Conservation (phyloP, 805 yeast species). For the Sugiyamaella marilandica region DNA sequence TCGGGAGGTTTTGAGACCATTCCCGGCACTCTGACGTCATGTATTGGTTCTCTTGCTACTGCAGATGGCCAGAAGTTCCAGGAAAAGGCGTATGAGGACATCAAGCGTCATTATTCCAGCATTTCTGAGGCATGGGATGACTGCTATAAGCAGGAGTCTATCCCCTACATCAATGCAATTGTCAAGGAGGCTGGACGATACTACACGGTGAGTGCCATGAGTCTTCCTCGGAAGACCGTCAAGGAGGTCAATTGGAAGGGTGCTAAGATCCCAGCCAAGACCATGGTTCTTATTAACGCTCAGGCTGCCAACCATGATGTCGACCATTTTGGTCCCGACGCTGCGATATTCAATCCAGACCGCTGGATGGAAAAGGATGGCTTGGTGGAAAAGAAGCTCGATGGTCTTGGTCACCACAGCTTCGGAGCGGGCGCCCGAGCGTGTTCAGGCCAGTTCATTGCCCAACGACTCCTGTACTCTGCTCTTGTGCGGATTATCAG, state of each 20-base stretch:
- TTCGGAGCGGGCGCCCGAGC: constrained; percentile 59
- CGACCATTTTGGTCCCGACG: constrained; percentile 25
- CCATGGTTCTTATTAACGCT: constrained; percentile 60
- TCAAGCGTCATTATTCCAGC: constrained; percentile 34
- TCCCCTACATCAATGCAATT: constrained; percentile 54
- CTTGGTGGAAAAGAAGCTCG: constrained; percentile 18
- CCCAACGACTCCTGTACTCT: constrained; percentile 55
- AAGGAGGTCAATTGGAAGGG: constrained; percentile 41
- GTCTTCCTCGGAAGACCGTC: constrained; percentile 60
- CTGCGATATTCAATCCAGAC: constrained; percentile 29
- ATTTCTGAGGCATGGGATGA: constrained; percentile 26
- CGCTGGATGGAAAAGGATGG: constrained; percentile 27
- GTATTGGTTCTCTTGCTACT: constrained; percentile 53
- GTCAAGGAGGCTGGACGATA: constrained; percentile 57
- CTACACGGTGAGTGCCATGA: constrained; percentile 62
- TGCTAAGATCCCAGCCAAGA: constrained; percentile 47
- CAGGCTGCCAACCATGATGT: constrained; percentile 67
- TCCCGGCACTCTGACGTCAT: constrained; percentile 56
- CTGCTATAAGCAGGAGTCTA: constrained; percentile 29
- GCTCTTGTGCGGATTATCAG: constrained; percentile 47
- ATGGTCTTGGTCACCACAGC: constrained; percentile 21
- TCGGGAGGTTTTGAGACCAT: constrained; percentile 76
- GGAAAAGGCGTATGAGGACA: constrained; percentile 40
- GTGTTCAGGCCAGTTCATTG: constrained; percentile 61
- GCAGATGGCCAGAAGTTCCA: constrained; percentile 40